These are phyloP conservation scores for Coemansia sp. DNA, from an alignment of 192 early-diverging fungal genomes.

Conservation along the genomic window DNA sequence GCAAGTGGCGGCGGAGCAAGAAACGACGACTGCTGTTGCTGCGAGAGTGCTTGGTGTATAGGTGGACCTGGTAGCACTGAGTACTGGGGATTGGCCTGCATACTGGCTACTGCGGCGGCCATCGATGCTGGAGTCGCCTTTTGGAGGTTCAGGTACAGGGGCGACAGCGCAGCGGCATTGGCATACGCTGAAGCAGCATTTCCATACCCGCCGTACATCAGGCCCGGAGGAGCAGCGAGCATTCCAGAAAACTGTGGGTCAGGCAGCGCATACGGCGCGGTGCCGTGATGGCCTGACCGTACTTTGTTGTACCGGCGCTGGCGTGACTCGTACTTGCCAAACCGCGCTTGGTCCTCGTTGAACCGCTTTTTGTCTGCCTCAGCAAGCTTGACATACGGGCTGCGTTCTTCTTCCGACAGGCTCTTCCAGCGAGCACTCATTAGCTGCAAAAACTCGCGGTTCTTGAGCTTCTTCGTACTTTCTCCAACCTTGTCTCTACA, in stretches of 20 bases:
- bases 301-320: conserved; percentile 49
- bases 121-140: conserved; percentile 1
- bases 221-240: neutral
- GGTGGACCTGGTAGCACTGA: neutral
- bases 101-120: conserved; percentile 3
- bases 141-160: conserved; percentile 5
- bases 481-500: conserved; percentile 45
- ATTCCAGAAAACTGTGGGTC: neutral
- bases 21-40: conserved; percentile 9
- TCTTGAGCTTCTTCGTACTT: conserved; percentile 50
- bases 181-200: conserved; percentile 10
- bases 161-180: conserved; percentile 1
- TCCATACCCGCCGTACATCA: conserved; percentile 11
- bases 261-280: conserved; percentile 8
- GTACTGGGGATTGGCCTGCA: conserved; percentile 5
- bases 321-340: conserved; percentile 54
- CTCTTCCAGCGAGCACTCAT: conserved; percentile 55
- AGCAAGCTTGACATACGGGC: conserved; percentile 43
- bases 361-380: conserved; percentile 53
- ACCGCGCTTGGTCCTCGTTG: conserved; percentile 47
- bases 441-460: conserved; percentile 56
- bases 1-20: conserved; percentile 11
- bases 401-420: conserved; percentile 43
- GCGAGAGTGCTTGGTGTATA: neutral
- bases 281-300: conserved; percentile 7